These are phyloP conservation scores for Penicillium brevicompactum DNA, from an alignment of 2,329 filamentous ascomycete species.

Conservation along the genomic window DNA sequence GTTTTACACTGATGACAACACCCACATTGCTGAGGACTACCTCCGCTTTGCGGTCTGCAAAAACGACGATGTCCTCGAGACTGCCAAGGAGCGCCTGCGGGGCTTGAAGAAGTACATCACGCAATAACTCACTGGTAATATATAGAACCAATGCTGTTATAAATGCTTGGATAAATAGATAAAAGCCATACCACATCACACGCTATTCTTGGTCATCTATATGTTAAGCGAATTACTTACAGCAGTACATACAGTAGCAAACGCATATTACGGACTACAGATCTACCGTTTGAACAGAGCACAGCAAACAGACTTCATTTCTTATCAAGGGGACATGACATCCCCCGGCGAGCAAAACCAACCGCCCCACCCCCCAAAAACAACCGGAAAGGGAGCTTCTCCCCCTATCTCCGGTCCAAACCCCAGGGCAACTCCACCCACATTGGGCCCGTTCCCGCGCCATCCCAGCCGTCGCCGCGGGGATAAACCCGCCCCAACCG, in stretches of 20 bases:
- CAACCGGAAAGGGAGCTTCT: background rate
- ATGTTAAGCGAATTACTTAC: too few relatives aligned
- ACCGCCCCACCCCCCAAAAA: background rate
- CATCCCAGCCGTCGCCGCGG: constrained; percentile 40
- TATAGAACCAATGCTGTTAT: background rate
- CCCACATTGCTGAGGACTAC: constrained; percentile 87
- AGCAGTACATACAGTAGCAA: too few relatives aligned
- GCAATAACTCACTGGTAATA: constrained; percentile 19
- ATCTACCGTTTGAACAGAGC: too few relatives aligned
- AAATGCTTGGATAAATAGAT: background rate
- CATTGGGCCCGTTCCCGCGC: constrained; percentile 31
- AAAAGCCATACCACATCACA: background rate
- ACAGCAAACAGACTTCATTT: too few relatives aligned
- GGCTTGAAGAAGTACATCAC: constrained; percentile 72
- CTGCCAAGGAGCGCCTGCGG: constrained; percentile 73
- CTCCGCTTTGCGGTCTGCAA: constrained; percentile 96
- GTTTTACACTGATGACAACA: constrained; percentile 87
- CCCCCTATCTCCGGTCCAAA: background rate
- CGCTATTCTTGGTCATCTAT: too few relatives aligned
- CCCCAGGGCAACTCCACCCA: constrained; percentile 28
- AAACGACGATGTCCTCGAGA: constrained; percentile 79
- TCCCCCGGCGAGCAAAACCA: too few relatives aligned
- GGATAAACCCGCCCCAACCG: constrained; percentile 26
- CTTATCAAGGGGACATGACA: too few relatives aligned
- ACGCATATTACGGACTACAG: too few relatives aligned